Base-by-base conservation (phyloP, 1,139 yeast species). In the Wickerhamomyces sp. region DNA sequence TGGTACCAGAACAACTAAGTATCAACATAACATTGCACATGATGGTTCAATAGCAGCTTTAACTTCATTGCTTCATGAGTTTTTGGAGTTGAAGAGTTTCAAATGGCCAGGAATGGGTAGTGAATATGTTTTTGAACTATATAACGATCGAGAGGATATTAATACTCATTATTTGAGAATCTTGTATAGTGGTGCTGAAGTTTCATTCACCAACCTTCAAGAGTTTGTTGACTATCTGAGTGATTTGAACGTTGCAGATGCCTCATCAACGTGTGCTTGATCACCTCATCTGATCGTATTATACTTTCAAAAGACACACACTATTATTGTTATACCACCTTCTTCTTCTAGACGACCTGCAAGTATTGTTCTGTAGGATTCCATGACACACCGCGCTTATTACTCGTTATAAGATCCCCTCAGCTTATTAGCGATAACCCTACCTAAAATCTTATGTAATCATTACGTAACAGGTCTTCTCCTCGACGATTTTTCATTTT, bases 101-200 rank as follows among this genome's bases (percentile, higher is more conserved):
- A 58, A 69, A 49, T 69, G 74, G 74, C 74, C 74, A 9, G 74
- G 73, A 4, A 68, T 69, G 71, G 74, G 72, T n/a, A 47, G 72
- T 18, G 69, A 69, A 44, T 54, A 67, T 34, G 63, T 63, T 1
- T 62, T 69, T 45, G 73, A 69, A 51, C 45, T 69, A 7, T 69
- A 68, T 59, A 56, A 59, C 27, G 34, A 29, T 9, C 35, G 26
- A 13, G 27, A 53, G 13, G 44, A 45, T 18, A 54, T 53, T 14
- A 41, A 43, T 26, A 51, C 54, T n/a, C 48, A 58, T 48, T 60
- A 54, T 46, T 48, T 69, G 35, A 63, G 73, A 47, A 64, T 65
- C 26, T 51, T 69, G 26, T 69, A 68, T 51, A 55, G 62, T 34
- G 71, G 72, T 7, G 36, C 34, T 30, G 60, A 56, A 41, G 43